Base-by-base conservation (phyloP, 106 monocot species). In the Acorus calamus region DNA sequence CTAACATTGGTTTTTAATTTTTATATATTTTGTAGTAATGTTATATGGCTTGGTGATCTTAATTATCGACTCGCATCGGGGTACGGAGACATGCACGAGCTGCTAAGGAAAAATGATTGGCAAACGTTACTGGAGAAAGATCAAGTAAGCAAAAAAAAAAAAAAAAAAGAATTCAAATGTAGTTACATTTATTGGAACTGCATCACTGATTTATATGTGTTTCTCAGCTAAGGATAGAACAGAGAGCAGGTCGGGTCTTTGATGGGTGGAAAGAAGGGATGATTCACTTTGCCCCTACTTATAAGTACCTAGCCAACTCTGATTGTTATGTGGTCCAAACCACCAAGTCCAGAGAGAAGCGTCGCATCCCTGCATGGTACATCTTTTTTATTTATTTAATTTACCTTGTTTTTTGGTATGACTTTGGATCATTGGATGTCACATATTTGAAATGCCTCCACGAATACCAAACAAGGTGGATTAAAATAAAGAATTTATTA, bases 21-120 rank as follows among this genome's bases (percentile, higher is more conserved):
- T 14, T 3, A 3, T 6, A 50, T 14, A 9, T n/a, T 68, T 14
- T 68, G 55, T 79, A 89, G 88, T 46, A 81, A 86, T 68, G 65
- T 93, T 0, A 83, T 93, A 63, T 93, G 93, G 93, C 80, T 93
- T 6, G 93, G 93, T 0, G 93, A 93, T 68, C 78, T 93, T 2
- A 93, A 93, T 41, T 93, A 93, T 46, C 61, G 93, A 1, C 69
- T 93, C 2, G 64, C 69, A 0, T 8, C 80, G 2, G 62, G 66
- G 42, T 64, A 56, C 68, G 28, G 69, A 11, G 78, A 79, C 42
- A 79, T 71, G 3, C 60, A 64, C 12, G 78, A 83, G n/a, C 57
- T 83, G 49, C 47, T 89, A 4, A 64, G 68, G 56, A 74, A 48
- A 60, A 80, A 80, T 6, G 80, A 86, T 11, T 93, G 93, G 93